Evolutionary conservation across 331 rosid species (phyloP), one percentile per base, ranked within the genome.

Genomic region (Erythrophleum ivorense): DNA sequence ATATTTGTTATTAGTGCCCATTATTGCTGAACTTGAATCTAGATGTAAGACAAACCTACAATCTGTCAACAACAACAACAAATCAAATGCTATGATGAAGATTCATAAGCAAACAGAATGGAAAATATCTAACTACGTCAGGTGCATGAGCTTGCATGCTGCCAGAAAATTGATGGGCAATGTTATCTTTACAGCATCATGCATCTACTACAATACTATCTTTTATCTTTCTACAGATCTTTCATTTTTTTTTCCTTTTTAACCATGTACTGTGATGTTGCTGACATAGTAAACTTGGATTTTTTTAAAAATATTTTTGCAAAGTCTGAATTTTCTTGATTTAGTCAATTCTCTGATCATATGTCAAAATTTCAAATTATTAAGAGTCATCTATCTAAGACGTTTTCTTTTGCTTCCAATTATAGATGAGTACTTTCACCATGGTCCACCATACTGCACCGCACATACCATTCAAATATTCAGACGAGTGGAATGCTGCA

Each of bases 371-470:
- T 29, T 69, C 36, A 69, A 45, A 62, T 29, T 29, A 24, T 60
- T 38, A 52, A 10, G 54, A 49, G 7, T 62, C 58, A 0, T 57
- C 3, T 63, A 78, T 79, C 79, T 81, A 83, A 86, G 75, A 59
- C 62, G 46, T 73, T 29, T 77, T 62, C 4, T 68, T 87, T 86
- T 80, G 11, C 15, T 73, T 65, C 59, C 24, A 49, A 73, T 33
- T 71, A 58, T 81, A 96, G 99, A 96, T 96, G 98, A 96, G 98
- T 81, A 92, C 97, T 79, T 96, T 96, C 93, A 96, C 98, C 74
- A 93, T 96, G 99, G 99, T 96, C 53, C 98, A 93, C 85, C 99
- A 96, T 85, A 93, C 98, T 3, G 98, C 99, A 45, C 97, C 99
- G 0, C 99, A 96, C 82, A 93, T 93, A 87, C 99, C 98, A 16